These are phyloP conservation scores for Flaveria floridana DNA, from an alignment of 140 eudicot genomes.

Conservation along the genomic window DNA sequence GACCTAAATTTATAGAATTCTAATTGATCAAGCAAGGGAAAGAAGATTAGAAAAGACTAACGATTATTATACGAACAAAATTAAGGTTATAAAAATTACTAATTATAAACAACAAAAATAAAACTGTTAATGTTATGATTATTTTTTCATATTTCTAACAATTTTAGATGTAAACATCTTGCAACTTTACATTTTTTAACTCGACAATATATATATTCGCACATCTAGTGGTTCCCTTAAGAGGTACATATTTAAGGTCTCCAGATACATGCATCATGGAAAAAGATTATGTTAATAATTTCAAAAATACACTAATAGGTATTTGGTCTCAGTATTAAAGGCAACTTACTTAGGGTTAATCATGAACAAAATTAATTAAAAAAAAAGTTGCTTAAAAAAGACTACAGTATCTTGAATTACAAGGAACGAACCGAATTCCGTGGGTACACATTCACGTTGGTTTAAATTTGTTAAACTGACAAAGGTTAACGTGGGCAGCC, in stretches of 20 bases:
- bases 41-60: not conserved
- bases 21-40: not conserved
- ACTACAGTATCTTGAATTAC: not conserved
- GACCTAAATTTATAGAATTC: conserved; percentile 3
- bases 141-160: no score
- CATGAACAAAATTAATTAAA: not conserved
- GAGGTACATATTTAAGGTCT: not conserved
- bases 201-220: not conserved
- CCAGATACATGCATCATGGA: not conserved
- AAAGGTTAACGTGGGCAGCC: conserved; percentile 14
- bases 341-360: not conserved
- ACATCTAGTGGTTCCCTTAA: conserved; percentile 1
- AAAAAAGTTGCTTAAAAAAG: not conserved
- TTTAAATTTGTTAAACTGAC: not conserved
- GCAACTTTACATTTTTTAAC: no score
- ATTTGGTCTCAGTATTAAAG: not conserved
- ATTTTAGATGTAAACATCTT: no score
- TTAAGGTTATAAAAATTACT: no score
- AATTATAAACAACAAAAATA: no score
- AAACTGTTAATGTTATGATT: no score
- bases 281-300: not conserved
- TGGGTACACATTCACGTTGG: not conserved
- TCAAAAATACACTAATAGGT: not conserved
- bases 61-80: no score
- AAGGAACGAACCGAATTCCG: not conserved